Conservation (phyloP, 2,329 filamentous ascomycete genomes). For the Hypoxylon sp. region DNA sequence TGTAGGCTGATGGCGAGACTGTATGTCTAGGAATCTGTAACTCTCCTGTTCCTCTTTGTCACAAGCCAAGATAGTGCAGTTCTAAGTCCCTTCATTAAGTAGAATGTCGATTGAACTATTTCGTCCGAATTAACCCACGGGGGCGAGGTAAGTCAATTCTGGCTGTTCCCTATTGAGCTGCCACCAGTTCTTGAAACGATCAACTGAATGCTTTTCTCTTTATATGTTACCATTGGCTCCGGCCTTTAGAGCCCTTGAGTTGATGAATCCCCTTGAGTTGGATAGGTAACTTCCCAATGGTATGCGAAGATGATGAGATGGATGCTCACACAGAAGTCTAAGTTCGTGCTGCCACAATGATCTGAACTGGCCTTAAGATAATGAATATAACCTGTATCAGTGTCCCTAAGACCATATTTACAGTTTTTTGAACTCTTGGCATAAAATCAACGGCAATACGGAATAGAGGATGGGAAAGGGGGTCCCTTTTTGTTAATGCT, state of each 20-base stretch:
- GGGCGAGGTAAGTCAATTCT: background rate
- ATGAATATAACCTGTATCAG: too few relatives aligned
- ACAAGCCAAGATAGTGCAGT: background rate
- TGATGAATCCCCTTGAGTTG: background rate
- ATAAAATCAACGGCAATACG: background rate
- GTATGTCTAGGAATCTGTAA: conserved; percentile 3
- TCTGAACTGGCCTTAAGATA: too few relatives aligned
- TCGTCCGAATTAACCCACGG: background rate
- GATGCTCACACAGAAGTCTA: too few relatives aligned
- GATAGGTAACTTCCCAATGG: background rate
- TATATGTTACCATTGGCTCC: background rate
- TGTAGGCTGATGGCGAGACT: conserved; percentile 7
- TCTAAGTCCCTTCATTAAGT: background rate
- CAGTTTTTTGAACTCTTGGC: background rate
- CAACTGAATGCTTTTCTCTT: background rate
- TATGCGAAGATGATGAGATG: background rate
- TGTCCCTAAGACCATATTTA: background rate
- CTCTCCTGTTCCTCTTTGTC: conserved; percentile 9
- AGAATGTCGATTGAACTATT: background rate
- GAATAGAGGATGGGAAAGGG: background rate
- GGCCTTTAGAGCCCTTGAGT: background rate
- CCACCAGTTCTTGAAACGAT: background rate
- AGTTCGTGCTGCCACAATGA: too few relatives aligned
- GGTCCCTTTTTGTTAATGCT: background rate
- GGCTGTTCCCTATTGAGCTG: background rate